Evolutionary conservation across 2,329 filamentous ascomycete genomes (phyloP), one percentile per base, ranked within the genome.

Genomic region (Fusarium pininemorale): DNA sequence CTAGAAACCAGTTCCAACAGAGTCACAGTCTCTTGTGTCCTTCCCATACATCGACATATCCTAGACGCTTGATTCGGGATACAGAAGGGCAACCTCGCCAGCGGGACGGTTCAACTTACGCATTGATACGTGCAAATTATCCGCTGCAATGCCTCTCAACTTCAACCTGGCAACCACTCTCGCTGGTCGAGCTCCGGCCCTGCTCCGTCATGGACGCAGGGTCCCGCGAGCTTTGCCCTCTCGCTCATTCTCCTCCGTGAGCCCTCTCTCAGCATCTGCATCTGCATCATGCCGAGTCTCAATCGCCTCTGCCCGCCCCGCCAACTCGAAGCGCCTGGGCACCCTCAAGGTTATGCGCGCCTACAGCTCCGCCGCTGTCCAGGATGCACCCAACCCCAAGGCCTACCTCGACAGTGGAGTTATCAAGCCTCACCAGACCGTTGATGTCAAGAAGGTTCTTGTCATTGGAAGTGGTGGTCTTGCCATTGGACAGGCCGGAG

Each of bases 381-480:
- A 96, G 83, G 86, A 91, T 75, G 92, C 94, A 59, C 94, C 95
- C 63, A 94, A 93, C 80, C 90, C 95, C 60, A 91, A 95, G 85
- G 94, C 95, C 72, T 98, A 98, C 84, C 87, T 98, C 78, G 91
- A 94, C 81, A 97, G 94, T 84, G 95, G 95, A 78, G 93, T 91
- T 69, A 92, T 98, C 81, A 93, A 95, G 83, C 92, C 92, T 66
- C 89, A 89, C 79, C 89, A 96, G 79, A 86, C 93, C 63, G 92
- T 98, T 57, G 90, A 98, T 82, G 95, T 98, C 75, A 97, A 97
- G 87, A 98, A 98, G 87, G 96, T 98, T 59, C 87, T 98, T 72
- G 95, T 98, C 78, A 98, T 98, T 86, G 96, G 96, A 68, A 95
- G 92, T 85, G 96, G 96, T 86, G 96, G 96, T 84, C 89, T 98